phyloP scores from a whole-genome alignment of 257 asterid genomes.

The Solanum rostratum region DNA sequence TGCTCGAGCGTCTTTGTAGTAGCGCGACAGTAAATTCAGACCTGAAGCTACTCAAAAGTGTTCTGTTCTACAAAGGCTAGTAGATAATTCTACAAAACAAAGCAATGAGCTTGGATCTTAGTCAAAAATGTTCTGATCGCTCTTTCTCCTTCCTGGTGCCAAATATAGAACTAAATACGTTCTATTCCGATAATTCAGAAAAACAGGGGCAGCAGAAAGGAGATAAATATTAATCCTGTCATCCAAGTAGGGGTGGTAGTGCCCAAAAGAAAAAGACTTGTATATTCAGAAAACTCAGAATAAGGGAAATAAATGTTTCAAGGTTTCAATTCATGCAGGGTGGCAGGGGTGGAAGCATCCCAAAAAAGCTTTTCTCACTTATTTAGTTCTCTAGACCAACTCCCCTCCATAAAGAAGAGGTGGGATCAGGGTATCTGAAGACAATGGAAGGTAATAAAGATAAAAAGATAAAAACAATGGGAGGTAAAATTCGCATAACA shows the following conservation, averaged over 20 bases:
- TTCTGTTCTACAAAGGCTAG: neutral
- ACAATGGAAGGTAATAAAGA: neutral
- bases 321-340: neutral
- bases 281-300: neutral
- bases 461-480: neutral
- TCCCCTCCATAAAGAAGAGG: neutral
- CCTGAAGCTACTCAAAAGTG: neutral
- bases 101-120: neutral
- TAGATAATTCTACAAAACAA: neutral
- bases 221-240: neutral
- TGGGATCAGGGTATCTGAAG: neutral
- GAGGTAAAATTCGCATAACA: neutral
- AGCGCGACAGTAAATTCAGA: neutral
- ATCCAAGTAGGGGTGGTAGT: neutral
- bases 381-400: neutral
- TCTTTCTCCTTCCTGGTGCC: neutral
- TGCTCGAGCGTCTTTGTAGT: neutral
- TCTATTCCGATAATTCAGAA: neutral
- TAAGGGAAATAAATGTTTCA: neutral
- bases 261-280: neutral
- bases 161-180: neutral
- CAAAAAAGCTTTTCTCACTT: neutral
- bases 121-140: neutral
- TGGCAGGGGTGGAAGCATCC: neutral
- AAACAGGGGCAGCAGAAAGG: neutral